phyloP scores from a whole-genome alignment of 2,329 filamentous ascomycete species.

The Penicillium nordicum region DNA sequence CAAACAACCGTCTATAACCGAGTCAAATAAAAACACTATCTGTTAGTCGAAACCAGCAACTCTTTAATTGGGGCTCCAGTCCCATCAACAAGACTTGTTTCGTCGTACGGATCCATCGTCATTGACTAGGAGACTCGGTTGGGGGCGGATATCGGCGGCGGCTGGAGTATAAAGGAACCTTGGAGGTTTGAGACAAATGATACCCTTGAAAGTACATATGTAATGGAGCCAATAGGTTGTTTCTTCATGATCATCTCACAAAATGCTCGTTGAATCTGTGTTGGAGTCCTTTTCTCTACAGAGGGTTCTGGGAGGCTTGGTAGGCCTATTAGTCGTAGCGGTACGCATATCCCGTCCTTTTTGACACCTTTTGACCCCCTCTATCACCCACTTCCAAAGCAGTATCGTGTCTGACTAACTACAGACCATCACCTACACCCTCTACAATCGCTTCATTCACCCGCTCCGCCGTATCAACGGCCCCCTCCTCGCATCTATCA shows the following conservation, averaged over 20 bases:
- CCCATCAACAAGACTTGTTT: neutral
- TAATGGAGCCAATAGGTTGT: neutral
- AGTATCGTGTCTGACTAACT: neutral
- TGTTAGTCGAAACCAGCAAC: neutral
- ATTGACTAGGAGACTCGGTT: constrained; percentile 17
- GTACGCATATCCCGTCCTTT: constrained; percentile 13
- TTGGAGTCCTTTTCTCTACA: constrained; percentile 18
- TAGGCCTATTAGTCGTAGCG: constrained; percentile 16
- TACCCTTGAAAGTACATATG: neutral
- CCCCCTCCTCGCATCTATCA: constrained; percentile 31
- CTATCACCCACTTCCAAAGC: neutral
- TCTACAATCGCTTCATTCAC: constrained; percentile 38
- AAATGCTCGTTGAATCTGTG: constrained; percentile 25
- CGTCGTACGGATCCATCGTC: constrained; percentile 10
- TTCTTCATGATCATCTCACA: constrained; percentile 7
- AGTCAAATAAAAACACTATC: neutral
- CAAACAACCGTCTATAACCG: constrained; percentile 9
- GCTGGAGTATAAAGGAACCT: constrained; percentile 17
- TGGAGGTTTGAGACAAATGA: neutral
- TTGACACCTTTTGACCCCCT: neutral
- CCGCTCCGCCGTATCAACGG: constrained; percentile 34
- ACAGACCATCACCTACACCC: constrained; percentile 29
- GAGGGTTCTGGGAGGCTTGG: constrained; percentile 14
- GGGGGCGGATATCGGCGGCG: constrained; percentile 19
- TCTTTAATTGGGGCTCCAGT: neutral